Evolutionary conservation across 352 stramenopile species (phyloP).

Genomic region (Phytophthora lateralis): DNA sequence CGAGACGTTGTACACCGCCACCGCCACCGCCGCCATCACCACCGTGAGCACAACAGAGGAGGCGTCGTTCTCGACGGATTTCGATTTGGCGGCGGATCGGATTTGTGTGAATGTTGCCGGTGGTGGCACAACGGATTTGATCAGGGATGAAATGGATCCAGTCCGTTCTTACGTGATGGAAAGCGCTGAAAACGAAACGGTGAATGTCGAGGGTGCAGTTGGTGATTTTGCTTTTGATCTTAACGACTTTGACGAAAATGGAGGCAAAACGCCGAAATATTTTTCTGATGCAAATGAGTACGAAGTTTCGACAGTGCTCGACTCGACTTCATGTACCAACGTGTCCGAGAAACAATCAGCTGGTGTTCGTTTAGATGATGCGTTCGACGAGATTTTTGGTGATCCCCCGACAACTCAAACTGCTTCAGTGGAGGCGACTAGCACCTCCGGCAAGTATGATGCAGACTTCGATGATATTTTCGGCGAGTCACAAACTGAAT

Average conservation of each 20-base stretch:
- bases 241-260: neutral
- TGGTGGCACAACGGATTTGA: neutral
- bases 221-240: neutral
- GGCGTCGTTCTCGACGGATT: conserved; percentile 1
- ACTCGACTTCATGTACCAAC: neutral
- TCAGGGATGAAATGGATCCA: neutral
- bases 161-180: too few species aligned
- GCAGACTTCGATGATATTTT: conserved; percentile 35
- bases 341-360: neutral
- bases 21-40: neutral
- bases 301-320: neutral
- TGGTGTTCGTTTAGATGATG: conserved; percentile 10
- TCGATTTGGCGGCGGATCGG: neutral
- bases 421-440: neutral
- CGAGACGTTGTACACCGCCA: neutral
- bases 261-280: neutral
- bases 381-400: conserved; percentile 34
- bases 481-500: conserved; percentile 6
- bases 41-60: neutral
- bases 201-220: too few species aligned
- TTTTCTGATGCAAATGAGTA: neutral
- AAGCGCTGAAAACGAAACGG: too few species aligned
- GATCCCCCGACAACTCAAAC: neutral
- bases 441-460: conserved; percentile 9
- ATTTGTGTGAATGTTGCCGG: neutral